Evolutionary conservation across 192 early-diverging fungal species (phyloP), one percentile per base, ranked within the genome.

Genomic region (Backusella westeae): DNA sequence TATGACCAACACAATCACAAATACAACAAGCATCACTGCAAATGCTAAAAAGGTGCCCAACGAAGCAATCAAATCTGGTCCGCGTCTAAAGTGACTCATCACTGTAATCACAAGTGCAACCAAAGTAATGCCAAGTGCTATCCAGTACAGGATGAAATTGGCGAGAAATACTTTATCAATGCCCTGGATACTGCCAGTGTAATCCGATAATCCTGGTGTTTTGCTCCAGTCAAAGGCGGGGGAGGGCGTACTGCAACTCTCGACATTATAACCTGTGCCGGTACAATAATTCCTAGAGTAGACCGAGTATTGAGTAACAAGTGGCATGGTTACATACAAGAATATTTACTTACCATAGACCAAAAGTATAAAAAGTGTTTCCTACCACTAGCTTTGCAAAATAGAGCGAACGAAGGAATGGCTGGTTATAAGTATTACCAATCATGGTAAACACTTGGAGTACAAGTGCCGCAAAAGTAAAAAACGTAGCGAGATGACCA

Each of bases 401-500:
- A 26, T 73, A 80, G 17, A 80, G 63, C 26, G 67, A 65, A 17
- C 63, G 69, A 42, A 80, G 68, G 63, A 80, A 76, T 23, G 75
- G 63, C 29, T 67, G 41, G 46, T 80, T 76, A 34, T 71, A 75
- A 17, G 75, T 75, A 53, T 73, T 80, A 23, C 79, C 79, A 52
- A 80, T 72, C 69, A 80, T 36, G 5, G 75, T 72, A 53, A 80
- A 80, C 19, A 80, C 67, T 66, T 80, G 46, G 19, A 80, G 69
- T n/a, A 76, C 59, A 36, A 80, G 39, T 7, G 75, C 79, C 23
- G 75, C 79, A 53, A 75, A 75, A 2, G 75, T 76, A 21, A 67
- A 39, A 49, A 80, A 76, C 4, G 75, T 80, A 69, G 79, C 79
- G 5, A 75, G 10, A 38, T 66, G 72, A 52, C 74, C 79, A 72